Evolutionary conservation across 2,329 filamentous ascomycete genomes (phyloP).

Genomic region (Clarireedia hainanense): DNA sequence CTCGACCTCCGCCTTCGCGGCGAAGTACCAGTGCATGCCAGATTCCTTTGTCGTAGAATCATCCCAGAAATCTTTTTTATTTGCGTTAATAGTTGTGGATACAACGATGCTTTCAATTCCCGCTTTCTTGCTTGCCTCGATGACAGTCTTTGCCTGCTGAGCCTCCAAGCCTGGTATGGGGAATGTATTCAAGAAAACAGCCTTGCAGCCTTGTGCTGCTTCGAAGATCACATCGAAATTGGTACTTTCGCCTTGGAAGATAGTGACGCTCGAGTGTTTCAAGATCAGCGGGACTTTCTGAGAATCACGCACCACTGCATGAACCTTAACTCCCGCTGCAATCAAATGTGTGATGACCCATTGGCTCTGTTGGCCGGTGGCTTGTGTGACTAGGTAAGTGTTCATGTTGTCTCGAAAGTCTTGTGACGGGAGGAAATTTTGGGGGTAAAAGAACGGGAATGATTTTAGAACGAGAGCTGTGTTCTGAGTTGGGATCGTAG

Average conservation of each 20-base stretch:
- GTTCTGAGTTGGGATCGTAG: too few relatives aligned
- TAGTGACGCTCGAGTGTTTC: conserved; percentile 6
- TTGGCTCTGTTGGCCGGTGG: conserved; percentile 14
- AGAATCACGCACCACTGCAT: conserved; percentile 13
- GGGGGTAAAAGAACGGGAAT: too few relatives aligned
- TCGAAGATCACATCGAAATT: conserved; percentile 4
- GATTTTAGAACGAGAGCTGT: too few relatives aligned
- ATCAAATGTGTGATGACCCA: conserved; percentile 11
- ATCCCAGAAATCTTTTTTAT: not conserved
- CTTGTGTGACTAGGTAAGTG: conserved; percentile 19
- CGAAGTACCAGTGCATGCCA: not conserved
- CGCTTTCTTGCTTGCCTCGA: conserved; percentile 8
- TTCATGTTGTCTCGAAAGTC: not conserved
- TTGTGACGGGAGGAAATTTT: too few relatives aligned
- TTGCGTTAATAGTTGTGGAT: conserved; percentile 7
- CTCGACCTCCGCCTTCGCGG: conserved; percentile 9
- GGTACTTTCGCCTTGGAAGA: conserved; percentile 14
- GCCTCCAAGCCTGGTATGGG: conserved; percentile 3
- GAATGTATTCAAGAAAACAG: conserved; percentile 13
- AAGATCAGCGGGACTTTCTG: conserved; percentile 4
- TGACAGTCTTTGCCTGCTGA: conserved; percentile 11
- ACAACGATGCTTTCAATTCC: conserved; percentile 8
- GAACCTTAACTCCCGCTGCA: conserved; percentile 1
- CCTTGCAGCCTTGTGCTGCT: conserved; percentile 26
- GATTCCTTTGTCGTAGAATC: not conserved